phyloP scores from a whole-genome alignment of 352 stramenopile species.

The Phytophthora gonapodyides region DNA sequence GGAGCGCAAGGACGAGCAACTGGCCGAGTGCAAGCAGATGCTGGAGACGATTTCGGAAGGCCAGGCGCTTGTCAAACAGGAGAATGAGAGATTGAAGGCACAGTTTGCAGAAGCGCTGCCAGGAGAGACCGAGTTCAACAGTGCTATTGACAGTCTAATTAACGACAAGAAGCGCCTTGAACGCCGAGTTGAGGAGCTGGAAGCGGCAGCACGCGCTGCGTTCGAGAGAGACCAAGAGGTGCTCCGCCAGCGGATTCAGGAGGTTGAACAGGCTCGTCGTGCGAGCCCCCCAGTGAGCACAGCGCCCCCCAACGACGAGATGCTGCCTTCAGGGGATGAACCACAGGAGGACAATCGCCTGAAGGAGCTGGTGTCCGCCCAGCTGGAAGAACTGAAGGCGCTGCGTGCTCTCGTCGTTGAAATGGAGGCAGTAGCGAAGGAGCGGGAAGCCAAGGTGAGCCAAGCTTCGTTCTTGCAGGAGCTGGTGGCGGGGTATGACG shows the following conservation, averaged over 20 bases:
- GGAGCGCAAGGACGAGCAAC: slow-evolving; percentile 39
- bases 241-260: slow-evolving; percentile 31
- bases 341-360: slow-evolving; percentile 22
- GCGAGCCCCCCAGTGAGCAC: slow-evolving; percentile 17
- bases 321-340: slow-evolving; percentile 9
- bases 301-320: slow-evolving; percentile 7
- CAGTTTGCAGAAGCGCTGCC: slow-evolving; percentile 32
- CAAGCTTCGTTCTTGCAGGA: slow-evolving; percentile 39
- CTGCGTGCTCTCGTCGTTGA: slow-evolving; percentile 40
- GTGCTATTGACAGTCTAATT: slow-evolving; percentile 13
- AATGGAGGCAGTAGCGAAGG: slow-evolving; percentile 40
- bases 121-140: slow-evolving; percentile 9
- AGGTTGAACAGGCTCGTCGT: slow-evolving; percentile 36
- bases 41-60: slow-evolving; percentile 39
- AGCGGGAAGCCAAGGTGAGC: slow-evolving; percentile 33
- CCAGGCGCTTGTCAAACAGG: slow-evolving; percentile 35
- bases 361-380: slow-evolving; percentile 32
- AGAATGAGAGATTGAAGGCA: slow-evolving; percentile 42
- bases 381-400: slow-evolving; percentile 42
- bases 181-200: slow-evolving; percentile 30
- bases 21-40: slow-evolving; percentile 49
- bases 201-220: slow-evolving; percentile 28
- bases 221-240: slow-evolving; percentile 42
- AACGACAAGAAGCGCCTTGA: slow-evolving; percentile 27
- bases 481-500: slow-evolving; percentile 29